phyloP scores from a whole-genome alignment of 2,329 filamentous ascomycete species.

The Macrophomina tecta region DNA sequence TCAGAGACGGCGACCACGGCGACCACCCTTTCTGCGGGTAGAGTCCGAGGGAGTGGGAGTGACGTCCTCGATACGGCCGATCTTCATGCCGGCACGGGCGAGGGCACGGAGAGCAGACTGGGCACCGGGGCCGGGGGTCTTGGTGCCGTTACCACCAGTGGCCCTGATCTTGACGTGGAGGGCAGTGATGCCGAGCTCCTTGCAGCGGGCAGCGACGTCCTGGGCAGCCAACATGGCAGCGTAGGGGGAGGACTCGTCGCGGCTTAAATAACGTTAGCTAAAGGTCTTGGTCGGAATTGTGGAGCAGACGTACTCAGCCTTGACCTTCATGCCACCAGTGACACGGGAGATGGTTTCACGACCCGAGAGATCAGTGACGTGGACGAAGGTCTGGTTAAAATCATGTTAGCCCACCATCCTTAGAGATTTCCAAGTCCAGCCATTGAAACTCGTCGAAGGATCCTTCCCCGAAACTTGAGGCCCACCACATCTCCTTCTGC shows the following conservation, averaged over 20 bases:
- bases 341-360: slow-evolving; percentile 99
- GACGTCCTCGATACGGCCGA: slow-evolving; percentile 99
- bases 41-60: slow-evolving; percentile 99
- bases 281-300: background rate
- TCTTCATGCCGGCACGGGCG: slow-evolving; percentile 99
- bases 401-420: background rate
- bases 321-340: slow-evolving; percentile 99
- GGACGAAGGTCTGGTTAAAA: slow-evolving; percentile 67
- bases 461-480: background rate
- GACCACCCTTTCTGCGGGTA: slow-evolving; percentile 99
- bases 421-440: background rate
- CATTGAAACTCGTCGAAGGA: background rate
- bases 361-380: slow-evolving; percentile 98
- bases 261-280: slow-evolving; percentile 43
- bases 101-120: slow-evolving; percentile 99
- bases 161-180: slow-evolving; percentile 99
- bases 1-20: slow-evolving; percentile 99
- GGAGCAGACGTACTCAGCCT: slow-evolving; percentile 65
- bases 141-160: slow-evolving; percentile 99
- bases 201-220: slow-evolving; percentile 86
- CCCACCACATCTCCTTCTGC: background rate
- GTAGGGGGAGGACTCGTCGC: slow-evolving; percentile 99
- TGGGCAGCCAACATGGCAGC: slow-evolving; percentile 99
- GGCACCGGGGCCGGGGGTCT: slow-evolving; percentile 98
- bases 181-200: slow-evolving; percentile 86